Evolutionary conservation across 176 grass and related monocot genomes (phyloP).

Genomic region (Alloteropsis semialata): DNA sequence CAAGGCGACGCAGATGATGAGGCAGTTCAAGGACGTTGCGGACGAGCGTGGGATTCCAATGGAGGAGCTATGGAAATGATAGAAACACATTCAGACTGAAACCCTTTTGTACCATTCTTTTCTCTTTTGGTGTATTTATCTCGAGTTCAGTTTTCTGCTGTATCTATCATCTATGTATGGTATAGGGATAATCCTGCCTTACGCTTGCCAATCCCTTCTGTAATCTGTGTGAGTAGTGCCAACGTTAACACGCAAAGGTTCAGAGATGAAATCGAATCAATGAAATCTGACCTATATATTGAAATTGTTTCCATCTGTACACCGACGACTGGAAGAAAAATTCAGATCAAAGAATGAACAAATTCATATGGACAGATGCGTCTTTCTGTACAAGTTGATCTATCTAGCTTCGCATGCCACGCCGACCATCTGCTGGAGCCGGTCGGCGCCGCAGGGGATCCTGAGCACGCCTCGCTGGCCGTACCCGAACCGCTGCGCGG

Average conservation of each 20-base stretch:
- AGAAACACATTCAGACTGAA: neutral
- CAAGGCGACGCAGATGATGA: constrained; percentile 75
- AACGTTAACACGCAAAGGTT: neutral
- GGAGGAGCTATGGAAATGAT: constrained; percentile 92
- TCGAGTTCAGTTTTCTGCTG: constrained; percentile 14
- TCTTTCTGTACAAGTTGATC: neutral
- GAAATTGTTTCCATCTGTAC: neutral
- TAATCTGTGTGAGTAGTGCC: neutral
- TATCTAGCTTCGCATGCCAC: neutral
- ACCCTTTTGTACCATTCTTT: neutral
- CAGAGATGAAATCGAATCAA: neutral
- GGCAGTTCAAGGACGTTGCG: constrained; percentile 58
- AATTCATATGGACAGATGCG: neutral
- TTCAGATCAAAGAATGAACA: neutral
- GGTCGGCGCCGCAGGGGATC: neutral
- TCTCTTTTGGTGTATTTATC: neutral
- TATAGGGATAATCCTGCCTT: constrained; percentile 9
- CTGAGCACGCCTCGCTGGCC: neutral
- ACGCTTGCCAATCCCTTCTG: neutral
- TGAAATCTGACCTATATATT: neutral
- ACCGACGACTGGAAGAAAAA: neutral
- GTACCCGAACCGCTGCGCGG: constrained; percentile 4
- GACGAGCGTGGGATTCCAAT: constrained; percentile 70
- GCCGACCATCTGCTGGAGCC: neutral
- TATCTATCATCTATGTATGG: constrained; percentile 21